Conservation (phyloP, 495 filamentous ascomycete species). For the Zalerion maritima region DNA sequence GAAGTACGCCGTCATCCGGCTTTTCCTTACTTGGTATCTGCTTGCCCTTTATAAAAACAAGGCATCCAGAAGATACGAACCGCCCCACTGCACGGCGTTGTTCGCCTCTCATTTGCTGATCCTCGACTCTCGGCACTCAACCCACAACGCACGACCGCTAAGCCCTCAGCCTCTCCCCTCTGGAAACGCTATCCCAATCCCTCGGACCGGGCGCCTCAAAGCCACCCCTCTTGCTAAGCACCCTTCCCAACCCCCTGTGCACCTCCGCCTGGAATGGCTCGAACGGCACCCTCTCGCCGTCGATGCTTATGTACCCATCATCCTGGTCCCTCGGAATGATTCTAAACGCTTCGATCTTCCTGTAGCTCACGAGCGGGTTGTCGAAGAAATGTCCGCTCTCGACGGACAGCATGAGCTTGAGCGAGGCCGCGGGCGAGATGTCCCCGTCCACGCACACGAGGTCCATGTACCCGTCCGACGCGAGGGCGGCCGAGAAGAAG, state of each 20-base stretch:
- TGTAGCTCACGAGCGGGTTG: constrained; percentile 57
- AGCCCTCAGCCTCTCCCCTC: too few relatives aligned
- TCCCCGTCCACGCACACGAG: constrained; percentile 68
- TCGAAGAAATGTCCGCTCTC: constrained; percentile 65
- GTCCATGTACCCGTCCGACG: constrained; percentile 76
- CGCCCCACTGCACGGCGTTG: too few relatives aligned
- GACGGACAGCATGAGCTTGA: constrained; percentile 54
- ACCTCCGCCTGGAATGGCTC: constrained; percentile 83
- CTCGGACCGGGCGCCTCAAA: constrained; percentile 59
- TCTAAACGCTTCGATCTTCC: constrained; percentile 70
- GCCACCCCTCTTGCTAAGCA: constrained; percentile 52
- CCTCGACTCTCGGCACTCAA: too few relatives aligned
- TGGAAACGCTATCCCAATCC: constrained; percentile 34
- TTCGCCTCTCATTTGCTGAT: too few relatives aligned
- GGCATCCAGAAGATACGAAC: too few relatives aligned
- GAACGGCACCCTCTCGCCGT: constrained; percentile 78
- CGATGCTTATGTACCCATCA: constrained; percentile 82
- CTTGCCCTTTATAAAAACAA: constrained; percentile 2
- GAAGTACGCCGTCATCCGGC: too few relatives aligned
- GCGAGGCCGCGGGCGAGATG: constrained; percentile 43
- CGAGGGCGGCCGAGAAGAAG: constrained; percentile 78
- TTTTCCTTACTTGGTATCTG: too few relatives aligned
- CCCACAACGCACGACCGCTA: too few relatives aligned
- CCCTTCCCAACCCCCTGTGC: constrained; percentile 71
- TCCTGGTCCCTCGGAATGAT: constrained; percentile 57